These are phyloP conservation scores for Populus tomentosa DNA, from an alignment of 441 rosid genomes.

Conservation along the genomic window DNA sequence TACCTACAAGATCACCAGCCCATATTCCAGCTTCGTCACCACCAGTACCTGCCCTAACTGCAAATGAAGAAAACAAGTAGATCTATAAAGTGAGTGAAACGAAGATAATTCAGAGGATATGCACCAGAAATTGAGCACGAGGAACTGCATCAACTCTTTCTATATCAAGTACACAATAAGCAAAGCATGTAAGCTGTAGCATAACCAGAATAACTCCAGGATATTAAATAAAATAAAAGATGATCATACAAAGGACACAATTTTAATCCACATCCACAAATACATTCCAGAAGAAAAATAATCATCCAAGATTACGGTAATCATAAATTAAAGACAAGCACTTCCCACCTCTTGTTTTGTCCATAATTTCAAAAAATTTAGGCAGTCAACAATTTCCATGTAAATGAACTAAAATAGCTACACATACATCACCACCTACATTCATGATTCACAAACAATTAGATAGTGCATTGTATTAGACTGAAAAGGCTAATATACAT, in stretches of 20 bases:
- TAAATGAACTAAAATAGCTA: background rate
- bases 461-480: conserved; percentile 3
- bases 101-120: background rate
- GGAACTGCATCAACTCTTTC: background rate
- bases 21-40: conserved; percentile 99
- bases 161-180: background rate
- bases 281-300: background rate
- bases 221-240: background rate
- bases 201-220: background rate
- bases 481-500: background rate
- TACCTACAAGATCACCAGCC: conserved; percentile 99
- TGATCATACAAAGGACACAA: background rate
- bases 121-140: background rate
- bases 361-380: background rate
- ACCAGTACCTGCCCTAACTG: conserved; percentile 99
- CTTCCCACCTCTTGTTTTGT: background rate
- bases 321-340: background rate
- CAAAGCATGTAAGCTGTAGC: background rate
- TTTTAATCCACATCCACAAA: background rate
- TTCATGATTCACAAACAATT: background rate
- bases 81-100: conserved; percentile 14
- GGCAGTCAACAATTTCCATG: background rate
- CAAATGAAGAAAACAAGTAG: conserved; percentile 17
- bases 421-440: background rate
- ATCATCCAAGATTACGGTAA: background rate